Conservation (phyloP, 176 grass and related monocot species). For the Coix lacrymajobi region DNA sequence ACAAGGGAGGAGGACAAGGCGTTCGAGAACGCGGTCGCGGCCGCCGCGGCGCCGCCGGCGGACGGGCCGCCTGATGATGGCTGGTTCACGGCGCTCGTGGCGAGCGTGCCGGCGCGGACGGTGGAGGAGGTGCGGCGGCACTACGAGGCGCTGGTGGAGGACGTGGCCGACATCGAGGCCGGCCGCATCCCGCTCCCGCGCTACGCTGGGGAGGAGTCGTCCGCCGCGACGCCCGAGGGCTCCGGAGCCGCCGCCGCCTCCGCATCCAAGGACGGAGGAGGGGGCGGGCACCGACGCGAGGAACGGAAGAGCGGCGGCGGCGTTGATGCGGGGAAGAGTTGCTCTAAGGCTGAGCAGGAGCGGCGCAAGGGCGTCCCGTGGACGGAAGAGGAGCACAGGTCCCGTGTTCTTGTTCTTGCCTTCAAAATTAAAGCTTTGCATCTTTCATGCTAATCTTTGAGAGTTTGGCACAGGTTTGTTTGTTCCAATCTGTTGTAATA, state of each 20-base stretch:
- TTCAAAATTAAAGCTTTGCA: neutral
- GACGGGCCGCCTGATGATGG: slow-evolving; percentile 31
- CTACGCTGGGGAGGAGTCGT: slow-evolving; percentile 57
- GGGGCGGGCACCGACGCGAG: slow-evolving; percentile 30
- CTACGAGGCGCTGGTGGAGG: slow-evolving; percentile 78
- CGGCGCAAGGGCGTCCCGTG: slow-evolving; percentile 94
- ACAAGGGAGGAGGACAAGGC: slow-evolving; percentile 82
- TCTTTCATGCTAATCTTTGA: neutral
- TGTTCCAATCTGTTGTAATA: no score
- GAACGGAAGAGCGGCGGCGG: slow-evolving; percentile 29
- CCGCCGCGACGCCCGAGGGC: slow-evolving; percentile 13
- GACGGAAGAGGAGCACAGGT: slow-evolving; percentile 99
- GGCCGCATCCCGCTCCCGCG: slow-evolving; percentile 60
- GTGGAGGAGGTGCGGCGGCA: slow-evolving; percentile 67
- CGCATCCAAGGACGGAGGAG: slow-evolving; percentile 20
- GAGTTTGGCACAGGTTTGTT: no score
- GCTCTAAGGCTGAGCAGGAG: slow-evolving; percentile 92
- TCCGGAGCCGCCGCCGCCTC: neutral
- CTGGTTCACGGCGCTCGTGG: slow-evolving; percentile 56
- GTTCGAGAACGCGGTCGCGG: slow-evolving; percentile 86
- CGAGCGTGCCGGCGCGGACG: slow-evolving; percentile 53
- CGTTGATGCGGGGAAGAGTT: slow-evolving; percentile 50
- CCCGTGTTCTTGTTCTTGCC: neutral
- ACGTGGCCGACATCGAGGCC: slow-evolving; percentile 81
- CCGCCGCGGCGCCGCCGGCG: slow-evolving; percentile 20